These are phyloP conservation scores for Powellomyces hirtus DNA, from an alignment of 192 early-diverging fungal genomes.

Conservation along the genomic window DNA sequence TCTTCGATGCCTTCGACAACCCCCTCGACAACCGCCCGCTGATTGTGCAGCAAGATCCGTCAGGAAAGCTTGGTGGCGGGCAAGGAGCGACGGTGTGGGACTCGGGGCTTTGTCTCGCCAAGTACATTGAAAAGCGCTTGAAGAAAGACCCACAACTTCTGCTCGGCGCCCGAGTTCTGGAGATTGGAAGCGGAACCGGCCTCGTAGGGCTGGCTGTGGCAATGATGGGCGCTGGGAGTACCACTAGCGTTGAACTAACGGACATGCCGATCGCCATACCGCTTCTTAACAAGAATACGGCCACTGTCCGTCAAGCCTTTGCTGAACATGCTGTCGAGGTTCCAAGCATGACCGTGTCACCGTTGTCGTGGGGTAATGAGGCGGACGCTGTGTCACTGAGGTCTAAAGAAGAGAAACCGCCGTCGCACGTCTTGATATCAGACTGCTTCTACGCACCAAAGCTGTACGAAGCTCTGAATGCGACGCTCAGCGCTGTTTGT, in stretches of 20 bases:
- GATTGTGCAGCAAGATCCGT: conserved; percentile 29
- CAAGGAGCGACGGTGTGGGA: conserved; percentile 50
- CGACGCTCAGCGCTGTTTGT: conserved; percentile 25
- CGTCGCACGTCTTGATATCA: conserved; percentile 13
- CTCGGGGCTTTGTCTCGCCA: conserved; percentile 30
- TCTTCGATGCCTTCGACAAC: no score
- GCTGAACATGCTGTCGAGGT: not conserved
- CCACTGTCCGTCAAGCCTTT: not conserved
- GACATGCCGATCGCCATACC: conserved; percentile 47
- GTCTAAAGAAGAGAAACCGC: not conserved
- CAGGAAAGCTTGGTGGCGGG: conserved; percentile 26
- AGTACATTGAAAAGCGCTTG: conserved; percentile 37
- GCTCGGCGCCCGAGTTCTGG: conserved; percentile 31
- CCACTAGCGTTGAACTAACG: conserved; percentile 40
- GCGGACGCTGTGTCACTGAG: not conserved
- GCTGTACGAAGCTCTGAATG: conserved; percentile 27
- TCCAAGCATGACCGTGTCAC: not conserved
- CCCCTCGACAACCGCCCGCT: no score
- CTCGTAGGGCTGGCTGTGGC: conserved; percentile 53
- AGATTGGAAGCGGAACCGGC: conserved; percentile 62
- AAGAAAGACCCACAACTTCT: conserved; percentile 2
- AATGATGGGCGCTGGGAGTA: not conserved
- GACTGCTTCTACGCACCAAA: conserved; percentile 35
- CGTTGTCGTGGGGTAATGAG: not conserved
- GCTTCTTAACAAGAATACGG: conserved; percentile 38